Conservation (phyloP, 2,329 filamentous ascomycete genomes). For the Aspergillus eucalypticola region DNA sequence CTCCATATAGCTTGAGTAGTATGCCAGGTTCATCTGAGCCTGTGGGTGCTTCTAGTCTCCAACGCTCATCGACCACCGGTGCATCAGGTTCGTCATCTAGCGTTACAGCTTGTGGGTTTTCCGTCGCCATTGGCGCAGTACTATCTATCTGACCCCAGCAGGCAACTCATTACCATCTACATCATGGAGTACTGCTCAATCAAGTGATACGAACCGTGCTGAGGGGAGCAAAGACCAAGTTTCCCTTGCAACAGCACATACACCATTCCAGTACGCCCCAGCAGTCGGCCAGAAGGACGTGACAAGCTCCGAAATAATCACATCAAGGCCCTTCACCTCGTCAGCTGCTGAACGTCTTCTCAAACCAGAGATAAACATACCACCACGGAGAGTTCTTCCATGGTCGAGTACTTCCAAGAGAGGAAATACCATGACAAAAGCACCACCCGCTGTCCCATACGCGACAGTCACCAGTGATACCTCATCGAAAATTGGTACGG, state of each 20-base stretch:
- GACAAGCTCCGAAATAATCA: not conserved
- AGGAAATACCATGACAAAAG: slow-evolving; percentile 1
- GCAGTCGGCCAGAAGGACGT: not conserved
- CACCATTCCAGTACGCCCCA: not conserved
- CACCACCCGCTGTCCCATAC: not conserved
- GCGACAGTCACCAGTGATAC: not conserved
- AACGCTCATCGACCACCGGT: slow-evolving; percentile 2
- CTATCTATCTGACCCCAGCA: not conserved
- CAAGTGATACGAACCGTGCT: not conserved
- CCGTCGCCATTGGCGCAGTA: not conserved
- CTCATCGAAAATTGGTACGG: not conserved
- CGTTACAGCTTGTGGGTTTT: slow-evolving; percentile 9
- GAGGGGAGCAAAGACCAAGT: not conserved
- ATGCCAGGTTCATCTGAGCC: slow-evolving; percentile 1
- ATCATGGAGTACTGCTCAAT: slow-evolving; percentile 13
- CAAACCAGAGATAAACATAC: slow-evolving; percentile 34
- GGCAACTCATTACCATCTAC: slow-evolving; percentile 11
- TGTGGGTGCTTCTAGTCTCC: not conserved
- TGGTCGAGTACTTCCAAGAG: slow-evolving; percentile 36
- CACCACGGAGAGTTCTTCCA: slow-evolving; percentile 45
- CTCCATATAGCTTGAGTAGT: not conserved
- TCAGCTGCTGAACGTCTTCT: slow-evolving; percentile 30
- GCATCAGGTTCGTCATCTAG: slow-evolving; percentile 3
- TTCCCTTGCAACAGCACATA: slow-evolving; percentile 4
- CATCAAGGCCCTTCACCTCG: slow-evolving; percentile 27